Evolutionary conservation across 257 asterid genomes (phyloP), one percentile per base, ranked within the genome.

Genomic region (Solanum okadae): DNA sequence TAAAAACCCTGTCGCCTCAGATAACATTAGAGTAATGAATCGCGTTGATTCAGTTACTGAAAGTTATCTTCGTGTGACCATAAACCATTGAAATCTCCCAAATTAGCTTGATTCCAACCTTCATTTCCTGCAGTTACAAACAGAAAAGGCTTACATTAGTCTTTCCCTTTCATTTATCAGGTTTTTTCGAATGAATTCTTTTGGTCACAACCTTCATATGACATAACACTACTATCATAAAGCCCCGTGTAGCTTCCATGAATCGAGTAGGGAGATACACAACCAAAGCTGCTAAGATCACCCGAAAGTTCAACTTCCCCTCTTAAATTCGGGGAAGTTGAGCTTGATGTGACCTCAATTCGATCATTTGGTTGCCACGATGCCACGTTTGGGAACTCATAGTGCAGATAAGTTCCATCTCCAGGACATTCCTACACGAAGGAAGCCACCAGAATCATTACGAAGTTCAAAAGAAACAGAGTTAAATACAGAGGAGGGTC

Each of bases 241-340:
- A 87, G 63, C 27, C 91, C 91, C 89, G 84, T 52, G 59, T 86
- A 90, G 91, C 88, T 90, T 84, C 91, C 91, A 31, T 88, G 88
- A 52, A 89, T 87, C 14, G 86, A 88, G 87, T 86, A 92, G 18
- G 93, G 93, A 2, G 93, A 91, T 85, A 40, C 15, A 85, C 88
- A 90, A n/a, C 90, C 89, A 75, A 84, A 90, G 40, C 46, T 89
- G 72, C 84, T 89, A 67, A 88, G 88, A 87, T 92, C 88, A 37
- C 89, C 92, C 27, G 85, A 87, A 56, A 49, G 88, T 67, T 89
- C 92, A 52, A 73, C 87, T 73, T 90, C 93, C 88, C 84, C 93
- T 73, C 86, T 85, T 87, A 89, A 86, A 82, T 75, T 89, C 8
- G 91, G 91, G 92, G 71, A 90, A 70, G 92, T 91, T 83, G 93